phyloP scores from a whole-genome alignment of 2,329 filamentous ascomycete species.

The Rhinocladiella similis region DNA sequence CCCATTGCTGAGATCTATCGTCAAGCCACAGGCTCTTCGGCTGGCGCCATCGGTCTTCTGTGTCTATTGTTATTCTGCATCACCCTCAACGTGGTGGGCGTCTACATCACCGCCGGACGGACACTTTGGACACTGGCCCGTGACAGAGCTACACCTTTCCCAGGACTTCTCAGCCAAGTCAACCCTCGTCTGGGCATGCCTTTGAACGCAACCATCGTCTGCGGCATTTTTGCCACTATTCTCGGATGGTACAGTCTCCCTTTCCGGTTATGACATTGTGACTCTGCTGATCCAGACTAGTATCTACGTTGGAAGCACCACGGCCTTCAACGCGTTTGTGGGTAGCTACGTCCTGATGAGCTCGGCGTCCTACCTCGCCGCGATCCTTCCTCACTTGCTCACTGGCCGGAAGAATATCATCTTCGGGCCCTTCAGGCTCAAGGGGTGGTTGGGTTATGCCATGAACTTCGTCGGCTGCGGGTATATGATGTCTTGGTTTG shows the following conservation, averaged over 20 bases:
- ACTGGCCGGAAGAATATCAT: conserved; percentile 53
- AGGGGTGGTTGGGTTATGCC: conserved; percentile 48
- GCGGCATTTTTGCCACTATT: conserved; percentile 51
- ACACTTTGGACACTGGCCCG: conserved; percentile 64
- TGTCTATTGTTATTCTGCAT: conserved; percentile 57
- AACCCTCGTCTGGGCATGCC: conserved; percentile 50
- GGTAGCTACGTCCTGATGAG: conserved; percentile 61
- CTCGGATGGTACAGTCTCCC: conserved; percentile 39
- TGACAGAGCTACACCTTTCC: conserved; percentile 58
- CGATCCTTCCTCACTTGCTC: conserved; percentile 54
- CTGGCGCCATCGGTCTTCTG: conserved; percentile 55
- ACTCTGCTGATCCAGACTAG: conserved; percentile 22
- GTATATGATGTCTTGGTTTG: conserved; percentile 57
- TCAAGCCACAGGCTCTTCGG: conserved; percentile 56
- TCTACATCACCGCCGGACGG: conserved; percentile 61
- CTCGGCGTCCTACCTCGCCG: conserved; percentile 56
- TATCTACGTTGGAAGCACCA: conserved; percentile 44
- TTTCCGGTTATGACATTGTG: background rate
- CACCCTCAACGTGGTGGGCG: conserved; percentile 54
- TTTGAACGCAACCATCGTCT: conserved; percentile 57
- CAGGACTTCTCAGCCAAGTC: conserved; percentile 50
- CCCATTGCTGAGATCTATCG: conserved; percentile 68
- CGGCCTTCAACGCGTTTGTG: conserved; percentile 58
- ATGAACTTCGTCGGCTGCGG: conserved; percentile 53
- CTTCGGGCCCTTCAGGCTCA: conserved; percentile 55